phyloP scores from a whole-genome alignment of 176 grass and related monocot genomes.

The Bolboschoenus planiculmis region DNA sequence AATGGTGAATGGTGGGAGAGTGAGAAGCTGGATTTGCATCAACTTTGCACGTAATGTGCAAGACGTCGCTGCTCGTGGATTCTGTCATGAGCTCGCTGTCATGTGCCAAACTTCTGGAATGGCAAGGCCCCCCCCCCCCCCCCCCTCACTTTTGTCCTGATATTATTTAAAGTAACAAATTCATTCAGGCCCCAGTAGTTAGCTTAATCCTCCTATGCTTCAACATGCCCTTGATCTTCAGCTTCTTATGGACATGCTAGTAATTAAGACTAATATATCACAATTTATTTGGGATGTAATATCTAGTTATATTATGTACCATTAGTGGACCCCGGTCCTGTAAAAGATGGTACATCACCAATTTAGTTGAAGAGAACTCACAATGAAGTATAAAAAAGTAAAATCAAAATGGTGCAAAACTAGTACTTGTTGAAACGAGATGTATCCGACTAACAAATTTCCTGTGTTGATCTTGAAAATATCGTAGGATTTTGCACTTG shows the following conservation, averaged over 20 bases:
- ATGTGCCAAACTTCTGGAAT: constrained; percentile 95
- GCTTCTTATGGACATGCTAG: not conserved
- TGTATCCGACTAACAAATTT: not conserved
- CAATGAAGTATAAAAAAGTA: not conserved
- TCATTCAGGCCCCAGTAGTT: not conserved
- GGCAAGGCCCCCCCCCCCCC: constrained; percentile 27
- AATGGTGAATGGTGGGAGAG: constrained; percentile 84
- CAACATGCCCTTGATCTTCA: not conserved
- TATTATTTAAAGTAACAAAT: not conserved
- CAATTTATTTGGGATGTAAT: not conserved
- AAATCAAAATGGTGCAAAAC: not conserved
- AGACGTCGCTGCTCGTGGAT: constrained; percentile 44
- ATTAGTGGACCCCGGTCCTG: not conserved
- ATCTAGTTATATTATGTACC: not conserved
- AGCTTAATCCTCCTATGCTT: not conserved
- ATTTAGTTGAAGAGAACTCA: not conserved
- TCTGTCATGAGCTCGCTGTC: constrained; percentile 64
- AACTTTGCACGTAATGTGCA: constrained; percentile 72
- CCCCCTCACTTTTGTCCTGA: not conserved
- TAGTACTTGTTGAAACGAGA: not conserved
- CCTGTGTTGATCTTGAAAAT: constrained; percentile 2
- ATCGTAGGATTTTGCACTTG: constrained; percentile 54
- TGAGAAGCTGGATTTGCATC: constrained; percentile 70
- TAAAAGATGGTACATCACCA: not conserved
- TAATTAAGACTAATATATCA: not conserved